Base-by-base conservation (phyloP, 192 early-diverging fungal species). In the Spinellus fusiger region DNA sequence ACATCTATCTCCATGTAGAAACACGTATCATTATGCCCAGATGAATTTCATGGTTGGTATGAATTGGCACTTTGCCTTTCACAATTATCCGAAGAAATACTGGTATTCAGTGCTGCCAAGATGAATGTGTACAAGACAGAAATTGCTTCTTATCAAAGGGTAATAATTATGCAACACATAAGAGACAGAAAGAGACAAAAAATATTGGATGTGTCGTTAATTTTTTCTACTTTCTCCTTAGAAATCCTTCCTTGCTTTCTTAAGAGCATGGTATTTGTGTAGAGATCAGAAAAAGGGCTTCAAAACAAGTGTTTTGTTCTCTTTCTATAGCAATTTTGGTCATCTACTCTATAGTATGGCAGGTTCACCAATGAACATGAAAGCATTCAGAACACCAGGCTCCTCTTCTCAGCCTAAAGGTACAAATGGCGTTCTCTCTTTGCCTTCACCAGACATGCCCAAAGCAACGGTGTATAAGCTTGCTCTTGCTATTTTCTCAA, bases 161-260 rank as follows among this genome's bases (percentile, higher is more conserved):
- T 84, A 55, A 58, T 35, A 3, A 33, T 27, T 34, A 16, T 16
- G 28, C 28, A 27, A 28, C 31, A 31, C 15, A 33, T 40, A 32
- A 20, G n/a, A 13, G 26, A 18, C 15, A 4, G 38, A 59, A 8
- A 34, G 15, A 22, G 16, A 44, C 27, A 48, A 57, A 53, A 40
- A 18, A 40, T 13, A 28, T 5, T 46, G 37, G 26, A 5, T 26
- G 22, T 56, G 44, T 47, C 16, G 13, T 52, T 53, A 48, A 3
- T 16, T 49, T 29, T 35, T 3, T 16, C 23, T 48, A 16, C 31
- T 26, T 56, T 31, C 26, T 46, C 5, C 29, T 35, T 54, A 86
- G 84, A 69, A 71, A 64, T 73, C 88, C 1, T 90, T 84, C 54
- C 80, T 80, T 52, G 87, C 83, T 52, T 89, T 83, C 62, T 70